Evolutionary conservation across 345 rosid species (phyloP), one percentile per base, ranked within the genome.

Genomic region (Barbarea vulgaris): DNA sequence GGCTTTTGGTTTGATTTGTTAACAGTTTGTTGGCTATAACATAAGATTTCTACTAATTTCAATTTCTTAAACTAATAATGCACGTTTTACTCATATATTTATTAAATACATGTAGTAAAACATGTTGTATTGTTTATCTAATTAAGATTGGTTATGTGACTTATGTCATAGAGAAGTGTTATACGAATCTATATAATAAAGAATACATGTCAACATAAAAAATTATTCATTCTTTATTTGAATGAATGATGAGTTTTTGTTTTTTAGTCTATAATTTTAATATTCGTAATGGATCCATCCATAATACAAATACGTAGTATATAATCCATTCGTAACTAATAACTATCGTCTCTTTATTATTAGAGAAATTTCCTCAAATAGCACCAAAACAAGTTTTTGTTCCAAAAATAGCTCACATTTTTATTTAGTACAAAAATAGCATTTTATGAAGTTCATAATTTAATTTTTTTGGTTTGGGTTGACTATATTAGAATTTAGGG

Each of bases 41-140:
- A 61, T 39, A 70, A 44, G 56, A 57, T 44, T 42, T 46, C 67
- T 70, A 42, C 56, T 57, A 46, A 30, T 36, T 5, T 50, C 39
- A 36, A 4, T 73, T 22, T 55, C 48, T 41, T 63, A 53, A 72
- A 19, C 44, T 63, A 34, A 13, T 56, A 47, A 18, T 56, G 51
- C 48, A 66, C 15, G 64, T 46, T 33, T 56, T 5, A 56, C 72
- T 54, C 57, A 31, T 28, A 62, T 9, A 17, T 63, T n/a, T 24
- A 30, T 30, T n/a, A n/a, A n/a, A 36, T 36, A 36, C 19, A 24
- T 66, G 39, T 34, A 8, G 12, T 3, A 21, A 55, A 42, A 6
- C 34, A 64, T 19, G 48, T 8, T 37, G 22, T 34, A 12, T 14
- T 44, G 39, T n/a, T 74, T 36, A 65, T 71, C 11, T 42, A 64